Base-by-base conservation (phyloP, 2,329 filamentous ascomycete species). In the Stachybotrys chlorohalonatus region DNA sequence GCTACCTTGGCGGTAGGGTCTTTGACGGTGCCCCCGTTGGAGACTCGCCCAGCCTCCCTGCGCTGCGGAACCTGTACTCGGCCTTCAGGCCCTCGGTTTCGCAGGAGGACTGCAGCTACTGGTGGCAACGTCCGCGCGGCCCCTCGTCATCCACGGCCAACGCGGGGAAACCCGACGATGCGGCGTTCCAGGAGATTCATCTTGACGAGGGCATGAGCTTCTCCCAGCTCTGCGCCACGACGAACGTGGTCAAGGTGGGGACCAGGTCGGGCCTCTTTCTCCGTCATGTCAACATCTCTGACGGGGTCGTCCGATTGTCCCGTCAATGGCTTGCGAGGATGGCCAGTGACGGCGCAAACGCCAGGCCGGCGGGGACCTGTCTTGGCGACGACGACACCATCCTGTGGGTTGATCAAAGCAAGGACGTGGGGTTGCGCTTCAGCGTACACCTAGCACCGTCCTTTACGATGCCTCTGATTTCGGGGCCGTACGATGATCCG, bases 151-250 rank as follows among this genome's bases (percentile, higher is more conserved):
- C 39, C 39, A 45, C 39, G 15, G 17, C 8, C 11, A 47, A n/a
- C 46, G 15, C 15, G 7, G 46, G 46, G 15, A 30, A 58, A 47
- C n/a, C 54, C 42, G 45, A 57, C 50, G 59, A 60, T 54, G 53
- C 8, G 56, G 62, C 65, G 32, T 69, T 8, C 15, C 11, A 72
- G 31, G 80, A 79, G 8, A 66, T 93, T 47, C 75, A 76, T 49
- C 73, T 94, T 1, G 89, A 92, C 59, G 79, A 79, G 1, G 79
- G 83, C 57, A 88, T 91, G 68, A 72, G 84, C 16, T 92, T 93
- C 65, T 84, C 85, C 1, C 89, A 94, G 69, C 76, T 94, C 11
- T 87, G 86, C 64, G 80, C 83, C 6, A 75, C 82, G 30, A 81
- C 81, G 7, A 89, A 85, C 63, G 69, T 95, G 45, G 84, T 90